phyloP scores from a whole-genome alignment of 2,329 filamentous ascomycete species.

The Ramularia endophylla region DNA sequence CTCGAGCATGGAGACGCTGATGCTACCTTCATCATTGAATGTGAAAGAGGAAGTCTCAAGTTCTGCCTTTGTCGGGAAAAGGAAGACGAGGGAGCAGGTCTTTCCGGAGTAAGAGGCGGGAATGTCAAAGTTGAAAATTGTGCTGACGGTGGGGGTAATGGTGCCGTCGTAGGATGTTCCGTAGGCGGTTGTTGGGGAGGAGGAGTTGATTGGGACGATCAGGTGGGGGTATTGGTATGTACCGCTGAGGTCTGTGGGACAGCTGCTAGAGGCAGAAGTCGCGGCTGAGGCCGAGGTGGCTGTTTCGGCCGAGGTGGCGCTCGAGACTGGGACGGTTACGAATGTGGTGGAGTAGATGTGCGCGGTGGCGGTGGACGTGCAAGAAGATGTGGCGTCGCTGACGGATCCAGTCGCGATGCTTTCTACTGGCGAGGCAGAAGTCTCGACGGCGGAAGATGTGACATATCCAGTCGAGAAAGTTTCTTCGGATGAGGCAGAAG shows the following conservation, averaged over 20 bases:
- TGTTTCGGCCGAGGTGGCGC: no score
- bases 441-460: no score
- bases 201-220: constrained; percentile 55
- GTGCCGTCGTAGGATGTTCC: constrained; percentile 55
- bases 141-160: constrained; percentile 48
- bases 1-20: constrained; percentile 36
- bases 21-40: constrained; percentile 30
- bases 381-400: no score
- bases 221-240: constrained; percentile 51
- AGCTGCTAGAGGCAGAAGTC: no score
- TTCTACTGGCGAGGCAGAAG: no score
- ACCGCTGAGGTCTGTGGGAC: constrained; percentile 29
- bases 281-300: no score
- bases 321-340: no score
- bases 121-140: constrained; percentile 66
- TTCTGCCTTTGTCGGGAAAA: constrained; percentile 53
- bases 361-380: no score
- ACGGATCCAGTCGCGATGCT: no score
- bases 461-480: no score
- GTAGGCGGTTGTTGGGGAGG: constrained; percentile 45
- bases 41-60: constrained; percentile 55
- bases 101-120: constrained; percentile 48
- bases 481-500: no score
- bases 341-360: no score
- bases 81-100: constrained; percentile 59